These are phyloP conservation scores for Leishmania guyanensis DNA, from an alignment of 208 protist genomes.

Conservation along the genomic window DNA sequence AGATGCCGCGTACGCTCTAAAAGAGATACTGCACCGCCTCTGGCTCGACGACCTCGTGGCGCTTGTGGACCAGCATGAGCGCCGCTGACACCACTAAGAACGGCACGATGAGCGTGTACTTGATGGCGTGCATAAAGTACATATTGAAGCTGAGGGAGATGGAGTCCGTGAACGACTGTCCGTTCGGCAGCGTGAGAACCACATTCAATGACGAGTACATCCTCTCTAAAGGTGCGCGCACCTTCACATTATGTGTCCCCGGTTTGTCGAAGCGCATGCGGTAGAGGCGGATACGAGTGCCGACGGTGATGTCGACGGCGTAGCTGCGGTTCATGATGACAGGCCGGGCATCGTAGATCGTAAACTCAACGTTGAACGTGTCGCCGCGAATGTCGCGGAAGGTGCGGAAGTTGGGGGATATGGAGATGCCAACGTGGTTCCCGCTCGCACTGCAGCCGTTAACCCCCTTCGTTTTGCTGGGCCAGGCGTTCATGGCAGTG, in stretches of 20 bases:
- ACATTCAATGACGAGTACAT: constrained; percentile 67
- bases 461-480: constrained; percentile 66
- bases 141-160: constrained; percentile 84
- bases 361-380: constrained; percentile 65
- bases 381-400: constrained; percentile 74
- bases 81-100: constrained; percentile 60
- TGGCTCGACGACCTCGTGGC: constrained; percentile 44
- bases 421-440: constrained; percentile 76
- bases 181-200: constrained; percentile 64
- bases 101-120: constrained; percentile 78
- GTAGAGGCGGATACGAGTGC: constrained; percentile 59
- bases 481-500: constrained; percentile 80
- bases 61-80: constrained; percentile 65
- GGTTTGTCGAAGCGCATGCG: constrained; percentile 40
- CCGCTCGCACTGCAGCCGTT: constrained; percentile 80
- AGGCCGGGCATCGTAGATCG: constrained; percentile 61
- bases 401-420: constrained; percentile 52
- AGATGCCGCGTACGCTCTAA: not conserved
- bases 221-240: constrained; percentile 67
- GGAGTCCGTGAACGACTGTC: constrained; percentile 75
- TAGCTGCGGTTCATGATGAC: constrained; percentile 42
- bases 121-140: constrained; percentile 82
- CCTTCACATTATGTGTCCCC: constrained; percentile 46
- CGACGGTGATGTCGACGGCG: constrained; percentile 66
- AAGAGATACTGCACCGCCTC: constrained; percentile 14